phyloP scores from a whole-genome alignment of 345 rosid species.

The Trapa incisa region DNA sequence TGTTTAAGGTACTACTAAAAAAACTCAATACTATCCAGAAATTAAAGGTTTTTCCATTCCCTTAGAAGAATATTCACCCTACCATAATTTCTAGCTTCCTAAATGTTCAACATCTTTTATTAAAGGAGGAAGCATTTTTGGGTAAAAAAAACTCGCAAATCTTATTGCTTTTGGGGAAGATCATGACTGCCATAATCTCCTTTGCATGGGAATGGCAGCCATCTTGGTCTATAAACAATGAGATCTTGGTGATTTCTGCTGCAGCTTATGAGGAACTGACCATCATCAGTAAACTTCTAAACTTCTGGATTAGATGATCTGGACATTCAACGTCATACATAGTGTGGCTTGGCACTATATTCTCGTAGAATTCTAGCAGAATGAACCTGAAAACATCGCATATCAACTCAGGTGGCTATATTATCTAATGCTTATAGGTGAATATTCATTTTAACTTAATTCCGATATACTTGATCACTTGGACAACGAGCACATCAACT shows the following conservation, averaged over 20 bases:
- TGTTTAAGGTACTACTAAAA: no score
- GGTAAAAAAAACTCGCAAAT: conserved; percentile 80
- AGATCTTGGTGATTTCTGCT: conserved; percentile 75
- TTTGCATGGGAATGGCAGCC: conserved; percentile 64
- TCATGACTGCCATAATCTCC: conserved; percentile 37
- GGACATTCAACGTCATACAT: conserved; percentile 81
- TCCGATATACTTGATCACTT: not conserved
- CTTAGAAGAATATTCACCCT: no score
- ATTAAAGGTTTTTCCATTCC: no score
- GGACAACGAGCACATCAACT: not conserved
- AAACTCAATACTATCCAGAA: no score
- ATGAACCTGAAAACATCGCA: conserved; percentile 47
- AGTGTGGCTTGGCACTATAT: conserved; percentile 75
- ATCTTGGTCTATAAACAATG: conserved; percentile 82
- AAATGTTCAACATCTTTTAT: not conserved
- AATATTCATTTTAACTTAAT: not conserved
- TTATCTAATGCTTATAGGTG: not conserved
- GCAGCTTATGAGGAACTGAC: conserved; percentile 79
- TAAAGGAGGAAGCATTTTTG: conserved; percentile 84
- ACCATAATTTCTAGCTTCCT: no score
- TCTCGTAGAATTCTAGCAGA: conserved; percentile 76
- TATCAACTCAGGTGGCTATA: conserved; percentile 5
- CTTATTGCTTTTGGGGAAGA: conserved; percentile 55
- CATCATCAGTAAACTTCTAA: conserved; percentile 64
- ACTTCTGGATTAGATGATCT: conserved; percentile 72